phyloP scores from a whole-genome alignment of 2,329 filamentous ascomycete species.

The Trichoderma asperellum region DNA sequence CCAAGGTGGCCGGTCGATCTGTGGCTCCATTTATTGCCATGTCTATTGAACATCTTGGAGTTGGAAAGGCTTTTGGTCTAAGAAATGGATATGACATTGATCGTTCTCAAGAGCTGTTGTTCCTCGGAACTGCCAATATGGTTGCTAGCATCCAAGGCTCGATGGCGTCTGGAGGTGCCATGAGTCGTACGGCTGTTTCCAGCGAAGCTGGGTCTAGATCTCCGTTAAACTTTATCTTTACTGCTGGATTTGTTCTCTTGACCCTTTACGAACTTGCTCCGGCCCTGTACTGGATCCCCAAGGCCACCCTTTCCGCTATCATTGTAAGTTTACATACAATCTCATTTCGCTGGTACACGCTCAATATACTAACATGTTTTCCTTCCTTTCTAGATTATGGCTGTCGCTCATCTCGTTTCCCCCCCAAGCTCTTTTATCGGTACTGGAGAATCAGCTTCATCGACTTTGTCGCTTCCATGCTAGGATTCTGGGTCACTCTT shows the following conservation, averaged over 20 bases:
- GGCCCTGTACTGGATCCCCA: conserved; percentile 69
- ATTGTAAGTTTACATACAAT: conserved; percentile 49
- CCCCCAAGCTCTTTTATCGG: conserved; percentile 61
- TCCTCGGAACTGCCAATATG: conserved; percentile 64
- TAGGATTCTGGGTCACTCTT: conserved; percentile 67
- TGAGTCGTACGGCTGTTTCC: conserved; percentile 70
- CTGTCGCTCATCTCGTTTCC: conserved; percentile 65
- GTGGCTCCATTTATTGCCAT: conserved; percentile 66
- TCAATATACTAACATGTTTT: not conserved
- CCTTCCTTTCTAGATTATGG: conserved; percentile 53
- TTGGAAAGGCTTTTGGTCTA: conserved; percentile 65
- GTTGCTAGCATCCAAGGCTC: conserved; percentile 67
- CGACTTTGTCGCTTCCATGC: conserved; percentile 66
- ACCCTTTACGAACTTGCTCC: conserved; percentile 65
- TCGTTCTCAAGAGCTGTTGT: conserved; percentile 67
- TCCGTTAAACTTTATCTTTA: conserved; percentile 63
- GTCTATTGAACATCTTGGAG: conserved; percentile 65
- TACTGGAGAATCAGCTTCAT: conserved; percentile 68
- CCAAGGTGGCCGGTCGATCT: conserved; percentile 56
- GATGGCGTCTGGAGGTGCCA: conserved; percentile 67
- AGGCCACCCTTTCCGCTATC: conserved; percentile 66
- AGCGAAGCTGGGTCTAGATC: conserved; percentile 65
- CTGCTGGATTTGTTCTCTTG: conserved; percentile 63
- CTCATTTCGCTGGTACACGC: not conserved
- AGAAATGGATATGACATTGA: conserved; percentile 66